A percentile compares a stretch with the other conserved stretches of the same genome.
Conservation (phyloP, 2,329 filamentous ascomycete species). For the Aspergillus fumigatus region DNA sequence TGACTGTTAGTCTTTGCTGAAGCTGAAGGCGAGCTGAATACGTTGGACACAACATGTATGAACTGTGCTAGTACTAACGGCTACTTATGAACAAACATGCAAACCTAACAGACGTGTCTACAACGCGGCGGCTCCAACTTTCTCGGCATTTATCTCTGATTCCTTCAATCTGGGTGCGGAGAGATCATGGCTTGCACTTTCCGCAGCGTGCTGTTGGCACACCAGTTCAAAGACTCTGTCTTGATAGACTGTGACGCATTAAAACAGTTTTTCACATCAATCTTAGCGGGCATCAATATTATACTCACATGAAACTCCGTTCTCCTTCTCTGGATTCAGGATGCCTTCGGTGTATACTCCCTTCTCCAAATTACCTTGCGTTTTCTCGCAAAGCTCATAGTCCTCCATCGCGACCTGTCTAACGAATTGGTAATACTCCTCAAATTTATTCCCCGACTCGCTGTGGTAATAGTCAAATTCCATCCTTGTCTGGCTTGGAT, state of each 20-base stretch:
- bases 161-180: slow-evolving; percentile 4
- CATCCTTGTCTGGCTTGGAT: slow-evolving; percentile 50
- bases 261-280: neutral
- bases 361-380: slow-evolving; percentile 50
- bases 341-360: slow-evolving; percentile 54
- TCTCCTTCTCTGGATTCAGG: slow-evolving; percentile 54
- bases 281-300: neutral
- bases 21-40: neutral
- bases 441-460: slow-evolving; percentile 49
- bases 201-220: slow-evolving; percentile 38
- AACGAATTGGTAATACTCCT: slow-evolving; percentile 54
- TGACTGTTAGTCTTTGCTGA: too few species aligned
- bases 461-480: slow-evolving; percentile 57
- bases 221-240: slow-evolving; percentile 45
- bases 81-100: too few species aligned
- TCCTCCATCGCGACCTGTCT: slow-evolving; percentile 54
- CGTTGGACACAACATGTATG: neutral
- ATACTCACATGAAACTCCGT: slow-evolving; percentile 48
- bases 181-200: slow-evolving; percentile 19
- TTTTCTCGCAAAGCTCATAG: slow-evolving; percentile 54
- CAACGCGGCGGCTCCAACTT: slow-evolving; percentile 4
- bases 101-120: neutral
- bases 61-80: too few species aligned
- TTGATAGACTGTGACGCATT: slow-evolving; percentile 39
- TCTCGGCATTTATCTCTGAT: neutral